phyloP scores from a whole-genome alignment of 2,329 filamentous ascomycete species.

The Alternaria solani region DNA sequence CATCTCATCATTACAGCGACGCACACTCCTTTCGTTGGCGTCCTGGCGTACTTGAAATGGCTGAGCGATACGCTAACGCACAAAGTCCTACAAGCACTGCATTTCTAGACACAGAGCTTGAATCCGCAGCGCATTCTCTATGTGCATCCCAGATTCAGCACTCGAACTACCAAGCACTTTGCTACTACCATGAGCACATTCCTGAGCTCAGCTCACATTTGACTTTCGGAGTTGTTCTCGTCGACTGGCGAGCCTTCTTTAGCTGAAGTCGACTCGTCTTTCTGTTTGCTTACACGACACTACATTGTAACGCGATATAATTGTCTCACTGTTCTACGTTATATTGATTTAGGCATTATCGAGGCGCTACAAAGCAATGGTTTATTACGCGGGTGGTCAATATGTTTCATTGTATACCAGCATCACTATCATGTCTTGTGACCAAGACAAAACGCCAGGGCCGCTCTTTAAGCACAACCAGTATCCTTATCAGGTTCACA shows the following conservation, averaged over 20 bases:
- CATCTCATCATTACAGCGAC: neutral
- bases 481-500: conserved; percentile 2
- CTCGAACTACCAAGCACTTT: neutral
- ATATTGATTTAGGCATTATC: neutral
- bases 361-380: neutral
- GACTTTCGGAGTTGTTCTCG: neutral
- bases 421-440: conserved; percentile 7
- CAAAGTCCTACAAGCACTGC: neutral
- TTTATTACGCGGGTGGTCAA: neutral
- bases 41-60: neutral
- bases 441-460: conserved; percentile 26
- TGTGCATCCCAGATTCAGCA: neutral
- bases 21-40: neutral
- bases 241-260: neutral
- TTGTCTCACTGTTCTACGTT: neutral
- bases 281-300: neutral
- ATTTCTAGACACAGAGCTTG: neutral
- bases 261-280: neutral
- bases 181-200: neutral
- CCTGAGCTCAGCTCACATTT: neutral
- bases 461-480: conserved; percentile 22
- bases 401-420: neutral
- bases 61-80: neutral
- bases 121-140: neutral
- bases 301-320: neutral